phyloP scores from a whole-genome alignment of 2,329 filamentous ascomycete genomes.

The Penicillium sp. region DNA sequence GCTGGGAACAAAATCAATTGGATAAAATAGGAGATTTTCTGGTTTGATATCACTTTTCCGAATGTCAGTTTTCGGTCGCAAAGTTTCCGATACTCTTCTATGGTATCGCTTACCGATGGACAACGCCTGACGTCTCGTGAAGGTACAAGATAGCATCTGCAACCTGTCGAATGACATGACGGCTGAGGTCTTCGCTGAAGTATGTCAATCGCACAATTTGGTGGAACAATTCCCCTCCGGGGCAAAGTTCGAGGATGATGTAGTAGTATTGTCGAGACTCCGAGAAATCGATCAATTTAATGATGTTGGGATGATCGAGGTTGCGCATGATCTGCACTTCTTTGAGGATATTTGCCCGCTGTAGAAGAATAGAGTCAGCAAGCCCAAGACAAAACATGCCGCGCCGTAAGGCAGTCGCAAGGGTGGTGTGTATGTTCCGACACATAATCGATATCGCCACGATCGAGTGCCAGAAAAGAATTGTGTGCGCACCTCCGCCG shows the following conservation, averaged over 20 bases:
- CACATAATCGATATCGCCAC: constrained; percentile 3
- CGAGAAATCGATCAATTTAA: constrained; percentile 88
- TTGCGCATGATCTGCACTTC: constrained; percentile 99
- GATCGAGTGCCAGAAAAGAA: constrained; percentile 31
- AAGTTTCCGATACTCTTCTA: neutral
- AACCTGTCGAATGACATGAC: constrained; percentile 92
- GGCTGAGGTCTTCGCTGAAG: constrained; percentile 91
- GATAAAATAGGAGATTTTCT: constrained; percentile 92
- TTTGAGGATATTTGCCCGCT: constrained; percentile 97
- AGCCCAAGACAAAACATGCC: constrained; percentile 3
- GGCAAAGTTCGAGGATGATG: constrained; percentile 91
- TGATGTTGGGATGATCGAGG: constrained; percentile 91
- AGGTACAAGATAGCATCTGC: constrained; percentile 91
- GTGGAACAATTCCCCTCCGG: constrained; percentile 94
- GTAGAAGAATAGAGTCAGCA: constrained; percentile 31
- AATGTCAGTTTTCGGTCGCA: constrained; percentile 9
- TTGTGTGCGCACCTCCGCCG: constrained; percentile 80
- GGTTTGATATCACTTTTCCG: constrained; percentile 69
- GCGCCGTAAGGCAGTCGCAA: constrained; percentile 14
- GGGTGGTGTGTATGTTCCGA: neutral
- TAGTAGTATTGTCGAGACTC: constrained; percentile 96
- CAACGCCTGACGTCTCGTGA: constrained; percentile 90
- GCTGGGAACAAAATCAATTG: constrained; percentile 74
- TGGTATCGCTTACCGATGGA: constrained; percentile 72
- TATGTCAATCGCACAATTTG: constrained; percentile 97